Evolutionary conservation across 2,329 filamentous ascomycete species (phyloP), one percentile per base, ranked within the genome.

Genomic region (Xylaria polymorpha): DNA sequence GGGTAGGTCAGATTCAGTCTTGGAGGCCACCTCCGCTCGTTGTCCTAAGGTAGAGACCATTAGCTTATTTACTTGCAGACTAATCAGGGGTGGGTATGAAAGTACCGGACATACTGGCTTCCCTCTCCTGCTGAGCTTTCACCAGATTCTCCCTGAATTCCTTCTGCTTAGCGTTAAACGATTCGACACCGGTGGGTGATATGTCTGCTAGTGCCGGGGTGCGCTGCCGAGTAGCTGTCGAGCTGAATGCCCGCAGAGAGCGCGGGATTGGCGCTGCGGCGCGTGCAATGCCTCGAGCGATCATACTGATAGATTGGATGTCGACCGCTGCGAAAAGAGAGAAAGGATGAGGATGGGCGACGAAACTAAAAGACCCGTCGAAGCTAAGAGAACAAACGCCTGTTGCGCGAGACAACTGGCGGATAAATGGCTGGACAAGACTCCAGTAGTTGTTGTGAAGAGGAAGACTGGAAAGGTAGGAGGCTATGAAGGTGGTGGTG

Each of bases 161-260:
- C 81, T 91, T 91, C 84, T 97, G 94, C 81, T 92, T 93, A 77
- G 86, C 83, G 79, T 92, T 93, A 86, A 98, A 99, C 66, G 87
- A 85, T 62, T 90, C 85, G 73, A 92, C 90, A 71, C 89, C 88
- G 71, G 92, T 85, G 58, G 91, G 88, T 55, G 91, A 84, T 76
- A 99, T 90, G 82, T 99, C 94, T 79, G 92, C 91, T 74, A 99
- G 88, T 44, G 92, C 90, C n/a, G 96, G 96, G 22, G 90, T 84
- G 67, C 84, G 85, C 71, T 81, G 80, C 67, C 79, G 77, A 72
- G 77, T 73, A 67, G 85, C 80, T 67, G 88, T 87, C 66, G 87
- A 86, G 78, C 85, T 85, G 78, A 92, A 87, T 74, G 88, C 82
- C 75, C 90, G 86, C 71, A 85, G 78, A 74, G 83, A 82, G 77